Evolutionary conservation across 148 eudicot genomes (phyloP), one percentile per base, ranked within the genome.

Genomic region (Amaranthus cruentus): DNA sequence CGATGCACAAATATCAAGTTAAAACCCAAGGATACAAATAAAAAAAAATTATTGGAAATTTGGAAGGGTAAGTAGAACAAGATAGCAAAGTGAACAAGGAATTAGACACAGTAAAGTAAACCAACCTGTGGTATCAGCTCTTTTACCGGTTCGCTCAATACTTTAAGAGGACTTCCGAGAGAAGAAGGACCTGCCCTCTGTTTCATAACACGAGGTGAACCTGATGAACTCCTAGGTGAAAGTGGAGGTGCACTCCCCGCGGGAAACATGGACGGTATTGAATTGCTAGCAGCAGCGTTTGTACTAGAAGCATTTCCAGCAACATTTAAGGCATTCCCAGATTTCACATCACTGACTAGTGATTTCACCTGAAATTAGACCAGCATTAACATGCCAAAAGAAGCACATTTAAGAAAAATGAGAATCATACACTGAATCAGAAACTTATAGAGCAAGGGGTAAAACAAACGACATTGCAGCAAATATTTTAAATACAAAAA

Each of bases 201-300:
- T 75, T 86, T 95, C 83, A 80, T 70, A 73, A 85, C 58, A 79
- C 99, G 96, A 71, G 99, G 99, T 67, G 99, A 95, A 62, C 99
- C 99, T 70, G 97, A 88, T 72, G 94, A 88, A 78, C 99, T 92
- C 79, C 99, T 90, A 11, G 99, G 99, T 65, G 99, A 95, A 78
- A 95, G 96, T 13, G 99, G 99, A 76, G 99, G 99, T 11, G 96
- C 90, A 78, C 96, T 95, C 65, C 99, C 97, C 67, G 99, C 97
- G 51, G 99, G 92, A 85, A 95, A 92, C 96, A 95, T 90, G 69
- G 99, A 95, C 51, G 99, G 99, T 76, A 90, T 79, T 15, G 94
- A 73, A 85, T 83, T 90, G 73, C 78, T 85, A 49, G 94, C 72
- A 76, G 92, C 82, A 73, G 90, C 88, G 65, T 90, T 91, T 81